A percentile compares a stretch with the other conserved stretches of the same genome.
phyloP scores from a whole-genome alignment of 176 grass and related monocot species.

The Aegilops tauschii region DNA sequence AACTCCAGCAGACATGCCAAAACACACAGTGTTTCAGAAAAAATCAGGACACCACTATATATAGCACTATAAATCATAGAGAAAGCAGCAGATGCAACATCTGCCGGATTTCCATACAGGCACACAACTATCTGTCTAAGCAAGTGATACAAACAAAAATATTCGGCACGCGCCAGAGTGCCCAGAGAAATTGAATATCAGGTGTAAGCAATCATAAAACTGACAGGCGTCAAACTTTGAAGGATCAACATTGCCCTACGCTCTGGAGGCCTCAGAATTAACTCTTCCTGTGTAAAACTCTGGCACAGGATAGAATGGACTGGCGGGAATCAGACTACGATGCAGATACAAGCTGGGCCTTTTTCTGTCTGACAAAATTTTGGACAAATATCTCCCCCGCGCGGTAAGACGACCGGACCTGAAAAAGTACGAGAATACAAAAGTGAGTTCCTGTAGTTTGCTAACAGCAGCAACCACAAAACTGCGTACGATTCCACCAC shows the following conservation, averaged over 20 bases:
- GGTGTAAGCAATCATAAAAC: neutral
- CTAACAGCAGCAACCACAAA: neutral
- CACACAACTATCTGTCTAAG: neutral
- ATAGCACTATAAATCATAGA: neutral
- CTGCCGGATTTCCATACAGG: neutral
- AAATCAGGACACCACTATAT: neutral
- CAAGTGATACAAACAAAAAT: neutral
- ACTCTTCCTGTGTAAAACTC: neutral
- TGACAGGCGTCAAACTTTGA: neutral
- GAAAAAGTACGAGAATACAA: slow-evolving; percentile 32
- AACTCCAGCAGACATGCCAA: neutral
- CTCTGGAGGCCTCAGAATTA: neutral
- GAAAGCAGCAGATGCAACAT: neutral
- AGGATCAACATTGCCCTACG: neutral
- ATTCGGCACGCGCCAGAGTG: too few relatives aligned
- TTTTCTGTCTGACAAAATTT: slow-evolving; percentile 64
- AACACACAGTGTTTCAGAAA: neutral
- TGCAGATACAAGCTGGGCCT: slow-evolving; percentile 1
- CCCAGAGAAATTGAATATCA: neutral
- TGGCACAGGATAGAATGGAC: neutral
- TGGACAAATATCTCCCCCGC: slow-evolving; percentile 93
- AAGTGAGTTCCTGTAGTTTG: neutral
- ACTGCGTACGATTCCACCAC: neutral
- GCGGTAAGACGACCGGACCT: slow-evolving; percentile 94
- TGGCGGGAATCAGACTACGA: slow-evolving; percentile 7